Base-by-base conservation (phyloP, 192 early-diverging fungal genomes). In the Kickxella alabastrina region DNA sequence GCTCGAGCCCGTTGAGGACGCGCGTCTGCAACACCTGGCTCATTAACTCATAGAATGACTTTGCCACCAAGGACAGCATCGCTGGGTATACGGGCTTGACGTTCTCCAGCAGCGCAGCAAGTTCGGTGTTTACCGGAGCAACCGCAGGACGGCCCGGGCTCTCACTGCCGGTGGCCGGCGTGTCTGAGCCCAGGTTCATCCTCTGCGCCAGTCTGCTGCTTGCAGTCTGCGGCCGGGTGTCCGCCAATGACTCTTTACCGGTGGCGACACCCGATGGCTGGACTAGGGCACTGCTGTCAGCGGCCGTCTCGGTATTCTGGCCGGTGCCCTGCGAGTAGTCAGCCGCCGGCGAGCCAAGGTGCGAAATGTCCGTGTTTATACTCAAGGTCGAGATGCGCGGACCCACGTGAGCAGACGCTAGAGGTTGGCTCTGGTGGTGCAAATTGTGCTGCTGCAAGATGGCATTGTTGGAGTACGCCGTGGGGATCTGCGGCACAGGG, bases 1-100 rank as follows among this genome's bases (percentile, higher is more conserved):
- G 90, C 67, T 92, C 86, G 17, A 94, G 71, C 9, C 79, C 80
- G 49, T 94, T 89, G 49, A 89, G 88, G 26, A 79, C 75, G 32
- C 84, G 82, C 6, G 84, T 85, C 26, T 77, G 75, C 26, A 83
- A 49, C 12, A 75, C 77, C 49, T 68, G 72, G 44, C 65, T 57
- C 21, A 90, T 62, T 9, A 81, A 54, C 24, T 67, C 64, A 18
- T 78, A 77, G 59, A 91, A 87, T 7, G 80, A 70, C 42, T 70
- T 77, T 5, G 88, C 84, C 6, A 91, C 87, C 38, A 79, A 57
- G 5, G 85, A 86, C 12, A 91, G 64, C 54, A 91, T 64, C 4
- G 85, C 89, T 1, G 86, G 85, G 43, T 91, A 87, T 41, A 90
- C 84, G 29, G 84, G 75, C 37, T 79, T 65, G 23, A 73, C 68